Conservation (phyloP, 495 filamentous ascomycete species). For the Podospora pseudopauciseta region DNA sequence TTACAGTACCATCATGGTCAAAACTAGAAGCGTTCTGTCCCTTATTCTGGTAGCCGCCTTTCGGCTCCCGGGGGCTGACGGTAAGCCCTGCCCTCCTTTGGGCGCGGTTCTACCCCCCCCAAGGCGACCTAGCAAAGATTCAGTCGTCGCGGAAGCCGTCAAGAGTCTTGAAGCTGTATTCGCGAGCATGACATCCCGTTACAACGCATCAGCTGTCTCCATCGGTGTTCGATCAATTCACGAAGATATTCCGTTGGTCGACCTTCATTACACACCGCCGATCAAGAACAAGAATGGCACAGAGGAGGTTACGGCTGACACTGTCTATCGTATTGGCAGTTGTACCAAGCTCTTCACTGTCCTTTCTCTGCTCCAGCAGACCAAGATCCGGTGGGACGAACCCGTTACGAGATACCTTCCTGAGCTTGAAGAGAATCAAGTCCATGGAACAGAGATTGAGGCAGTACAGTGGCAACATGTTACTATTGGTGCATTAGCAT, state of each 20-base stretch:
- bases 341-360: constrained; percentile 2
- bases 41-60: neutral
- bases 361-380: constrained; percentile 1
- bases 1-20: neutral
- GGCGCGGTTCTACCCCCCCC: constrained; percentile 3
- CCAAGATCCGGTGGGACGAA: neutral
- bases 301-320: neutral
- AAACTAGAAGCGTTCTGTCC: neutral
- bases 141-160: neutral
- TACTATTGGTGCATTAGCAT: constrained; percentile 1
- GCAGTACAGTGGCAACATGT: neutral
- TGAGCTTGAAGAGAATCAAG: neutral
- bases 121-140: neutral
- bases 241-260: neutral
- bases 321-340: constrained; percentile 7
- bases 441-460: neutral
- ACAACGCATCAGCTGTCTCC: constrained; percentile 1
- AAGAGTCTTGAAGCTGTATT: neutral
- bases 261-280: neutral
- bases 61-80: neutral
- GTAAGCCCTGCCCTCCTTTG: constrained; percentile 6
- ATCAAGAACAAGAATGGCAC: constrained; percentile 2
- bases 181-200: neutral
- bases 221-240: constrained; percentile 4
- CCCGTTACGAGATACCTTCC: constrained; percentile 8